Evolutionary conservation across 225 moss, liverwort and hornwort species (phyloP), one percentile per base, ranked within the genome.

Genomic region (Thuidium tamariscinum): DNA sequence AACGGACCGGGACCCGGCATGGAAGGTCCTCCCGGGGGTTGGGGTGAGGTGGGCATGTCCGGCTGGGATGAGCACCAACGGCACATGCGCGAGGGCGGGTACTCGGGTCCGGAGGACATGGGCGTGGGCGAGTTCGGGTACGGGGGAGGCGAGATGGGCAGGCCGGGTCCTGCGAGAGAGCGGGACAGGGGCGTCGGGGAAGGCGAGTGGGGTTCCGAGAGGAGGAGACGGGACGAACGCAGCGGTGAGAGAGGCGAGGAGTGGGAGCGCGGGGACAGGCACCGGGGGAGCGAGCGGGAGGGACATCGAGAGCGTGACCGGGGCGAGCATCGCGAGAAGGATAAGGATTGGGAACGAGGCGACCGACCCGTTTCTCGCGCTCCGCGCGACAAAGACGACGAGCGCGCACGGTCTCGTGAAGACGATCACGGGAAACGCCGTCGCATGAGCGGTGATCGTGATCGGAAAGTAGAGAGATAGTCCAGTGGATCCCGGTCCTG

Each of bases 41-140:
- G 94, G 92, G 94, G 92, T 20, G 94, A 94, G 72, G 92, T 92
- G 63, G 91, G 89, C 41, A 98, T 98, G 95, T 95, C 95, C 27
- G 95, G 95, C 55, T 98, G 98, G 98, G 98, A 98, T 65, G 98
- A 98, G 83, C 95, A 95, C 79, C 96, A 96, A 85, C 92, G 98
- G 79, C 93, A 95, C 88, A 95, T 96, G 94, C 89, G 93, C 36
- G 93, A 93, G 22, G 91, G 94, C 16, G 96, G 96, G 25, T 98
- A 95, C 68, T 95, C 94, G 66, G 92, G 92, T 16, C 90, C 90
- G 60, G 96, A 98, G 55, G 96, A 98, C 25, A 95, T 97, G 96
- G 95, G 89, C 32, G 97, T 91, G 13, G 93, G 93, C 16, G 95
- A 95, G 86, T 95, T 94, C n/a, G 96, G 95, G 18, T 98, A 93